Percentiles rank a stretch among this genome's conserved stretches.
These are phyloP conservation scores for Chamaecrista fasciculata DNA, from an alignment of 306 rosid genomes.

Conservation along the genomic window DNA sequence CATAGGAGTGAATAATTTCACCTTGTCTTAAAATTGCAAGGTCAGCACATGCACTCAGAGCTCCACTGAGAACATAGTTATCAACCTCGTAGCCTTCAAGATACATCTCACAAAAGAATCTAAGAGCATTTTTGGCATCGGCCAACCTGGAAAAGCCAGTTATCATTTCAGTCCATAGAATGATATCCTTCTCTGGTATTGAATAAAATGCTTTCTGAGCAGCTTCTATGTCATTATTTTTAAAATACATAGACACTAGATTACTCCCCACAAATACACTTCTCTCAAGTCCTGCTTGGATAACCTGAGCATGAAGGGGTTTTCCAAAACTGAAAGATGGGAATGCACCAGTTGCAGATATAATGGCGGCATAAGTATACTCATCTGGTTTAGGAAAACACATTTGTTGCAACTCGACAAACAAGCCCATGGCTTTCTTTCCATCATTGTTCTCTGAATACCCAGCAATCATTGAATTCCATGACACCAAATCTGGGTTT, in stretches of 20 bases:
- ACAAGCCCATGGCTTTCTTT: constrained; percentile 54
- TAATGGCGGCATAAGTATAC: constrained; percentile 63
- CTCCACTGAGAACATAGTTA: constrained; percentile 68
- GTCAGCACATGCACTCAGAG: constrained; percentile 69
- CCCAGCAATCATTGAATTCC: constrained; percentile 88
- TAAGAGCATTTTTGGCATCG: constrained; percentile 50
- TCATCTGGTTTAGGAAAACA: constrained; percentile 58
- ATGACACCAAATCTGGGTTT: constrained; percentile 62
- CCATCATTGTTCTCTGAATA: constrained; percentile 60
- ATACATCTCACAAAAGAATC: constrained; percentile 57
- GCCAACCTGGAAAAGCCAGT: constrained; percentile 55
- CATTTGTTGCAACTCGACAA: constrained; percentile 42
- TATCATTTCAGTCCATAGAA: constrained; percentile 92
- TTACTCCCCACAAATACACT: constrained; percentile 70
- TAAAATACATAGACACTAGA: constrained; percentile 72
- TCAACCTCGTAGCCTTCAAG: constrained; percentile 50
- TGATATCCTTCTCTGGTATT: constrained; percentile 56
- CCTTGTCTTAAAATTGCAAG: constrained; percentile 76
- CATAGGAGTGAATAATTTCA: constrained; percentile 70
- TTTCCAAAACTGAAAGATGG: constrained; percentile 48
- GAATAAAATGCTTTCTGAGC: constrained; percentile 54
- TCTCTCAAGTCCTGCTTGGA: constrained; percentile 52
- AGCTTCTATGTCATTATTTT: constrained; percentile 51
- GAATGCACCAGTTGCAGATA: constrained; percentile 48
- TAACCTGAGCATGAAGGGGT: constrained; percentile 69